Evolutionary conservation across 2,329 filamentous ascomycete species (phyloP), one percentile per base, ranked within the genome.

Genomic region (Amphichorda felina): DNA sequence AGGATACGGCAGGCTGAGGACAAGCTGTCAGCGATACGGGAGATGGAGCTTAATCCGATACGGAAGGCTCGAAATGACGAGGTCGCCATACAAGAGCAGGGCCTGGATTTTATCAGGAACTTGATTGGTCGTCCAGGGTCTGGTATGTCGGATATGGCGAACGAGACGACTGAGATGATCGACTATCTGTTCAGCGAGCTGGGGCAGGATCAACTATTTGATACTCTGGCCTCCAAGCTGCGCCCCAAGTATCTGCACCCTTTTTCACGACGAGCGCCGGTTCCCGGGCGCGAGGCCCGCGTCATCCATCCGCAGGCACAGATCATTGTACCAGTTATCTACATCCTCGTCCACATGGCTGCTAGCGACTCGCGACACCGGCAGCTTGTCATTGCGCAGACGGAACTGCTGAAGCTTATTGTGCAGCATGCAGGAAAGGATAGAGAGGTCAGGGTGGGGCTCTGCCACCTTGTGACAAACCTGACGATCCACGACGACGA

Each of bases 61-160:
- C 70, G 77, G 21, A 79, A 79, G 50, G 75, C 79, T 14, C 73
- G 80, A 35, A 78, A 78, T 44, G 82, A 94, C 44, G 84, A 93
- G 44, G 67, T 88, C 26, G 79, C 79, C 2, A 82, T 95, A 19
- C 89, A 96, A 57, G 86, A 94, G 52, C 88, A 96, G 57, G 84
- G 81, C 0, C 72, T 96, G 14, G 82, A 93, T 47, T 81, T 96
- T 46, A 75, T 98, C 42, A 75, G 89, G 37, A 98, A 98, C 55
- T 66, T 96, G 22, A 83, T 95, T 44, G 82, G 80, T 38, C 75
- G 79, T 34, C 53, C 59, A 9, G 37, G 34, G 4, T 40, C 63
- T 56, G 45, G 74, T 56, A 45, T 65, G 55, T 41, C 75, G 63
- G 59, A 72, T 13, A 57, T 59, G 11, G 54, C 62, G 6, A 54